Conservation (phyloP, 441 rosid genomes). For the Populus tomentosa region DNA sequence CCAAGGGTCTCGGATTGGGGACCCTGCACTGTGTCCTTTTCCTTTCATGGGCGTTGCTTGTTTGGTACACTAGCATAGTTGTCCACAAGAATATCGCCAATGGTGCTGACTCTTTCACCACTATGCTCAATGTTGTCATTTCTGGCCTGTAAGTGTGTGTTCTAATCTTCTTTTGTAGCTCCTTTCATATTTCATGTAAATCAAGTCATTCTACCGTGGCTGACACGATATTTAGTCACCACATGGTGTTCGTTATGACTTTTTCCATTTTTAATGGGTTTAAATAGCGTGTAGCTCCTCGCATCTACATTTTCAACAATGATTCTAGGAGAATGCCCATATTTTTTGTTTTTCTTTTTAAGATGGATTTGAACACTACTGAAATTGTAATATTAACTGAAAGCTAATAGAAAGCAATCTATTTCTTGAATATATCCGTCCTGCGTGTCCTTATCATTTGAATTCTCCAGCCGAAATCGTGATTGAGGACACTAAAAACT, state of each 20-base stretch:
- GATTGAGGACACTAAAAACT: not conserved
- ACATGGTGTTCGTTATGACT: not conserved
- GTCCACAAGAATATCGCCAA: conserved; percentile 80
- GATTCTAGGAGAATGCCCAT: not conserved
- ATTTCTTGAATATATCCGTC: not conserved
- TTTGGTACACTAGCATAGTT: conserved; percentile 83
- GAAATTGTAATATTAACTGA: not conserved
- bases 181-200: not conserved
- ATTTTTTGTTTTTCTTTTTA: too few relatives aligned
- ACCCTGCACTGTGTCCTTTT: conserved; percentile 79
- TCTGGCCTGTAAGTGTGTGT: conserved; percentile 71
- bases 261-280: not conserved
- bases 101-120: conserved; percentile 95
- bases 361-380: not conserved
- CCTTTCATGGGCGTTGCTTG: conserved; percentile 93
- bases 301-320: not conserved
- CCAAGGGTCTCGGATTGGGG: conserved; percentile 88
- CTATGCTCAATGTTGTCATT: conserved; percentile 96
- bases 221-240: not conserved
- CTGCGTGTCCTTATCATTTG: not conserved
- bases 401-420: not conserved
- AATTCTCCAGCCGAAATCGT: not conserved
- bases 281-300: not conserved
- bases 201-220: too few relatives aligned
- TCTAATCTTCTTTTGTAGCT: not conserved